Conservation (phyloP, 2,329 filamentous ascomycete genomes). For the Fusarium sp. region DNA sequence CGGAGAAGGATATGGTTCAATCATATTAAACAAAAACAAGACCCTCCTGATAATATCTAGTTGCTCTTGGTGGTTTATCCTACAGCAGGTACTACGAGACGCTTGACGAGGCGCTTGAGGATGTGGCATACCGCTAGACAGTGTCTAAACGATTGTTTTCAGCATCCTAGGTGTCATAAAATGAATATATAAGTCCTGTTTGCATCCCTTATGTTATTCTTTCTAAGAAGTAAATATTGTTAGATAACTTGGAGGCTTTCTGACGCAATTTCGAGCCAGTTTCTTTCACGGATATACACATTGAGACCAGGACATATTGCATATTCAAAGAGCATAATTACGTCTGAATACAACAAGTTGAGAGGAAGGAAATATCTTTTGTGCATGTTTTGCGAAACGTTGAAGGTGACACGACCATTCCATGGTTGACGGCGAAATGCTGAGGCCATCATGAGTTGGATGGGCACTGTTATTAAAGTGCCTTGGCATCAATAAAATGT, state of each 20-base stretch:
- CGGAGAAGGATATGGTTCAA: not conserved
- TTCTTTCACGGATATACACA: not conserved
- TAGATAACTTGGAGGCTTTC: too few species aligned
- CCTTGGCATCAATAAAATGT: not conserved
- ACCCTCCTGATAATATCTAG: not conserved
- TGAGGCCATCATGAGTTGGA: conserved; percentile 10
- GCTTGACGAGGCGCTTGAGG: not conserved
- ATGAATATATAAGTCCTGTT: not conserved
- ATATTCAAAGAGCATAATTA: not conserved
- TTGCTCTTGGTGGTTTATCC: not conserved
- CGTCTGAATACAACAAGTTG: not conserved
- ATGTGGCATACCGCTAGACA: not conserved
- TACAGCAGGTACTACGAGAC: not conserved
- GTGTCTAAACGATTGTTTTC: not conserved
- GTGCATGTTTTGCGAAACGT: not conserved
- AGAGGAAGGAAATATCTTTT: not conserved
- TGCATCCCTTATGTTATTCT: not conserved
- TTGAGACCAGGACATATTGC: not conserved
- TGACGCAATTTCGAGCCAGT: not conserved
- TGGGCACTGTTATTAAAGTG: not conserved
- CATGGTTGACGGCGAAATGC: not conserved
- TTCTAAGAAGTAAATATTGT: not conserved
- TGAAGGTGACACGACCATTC: not conserved
- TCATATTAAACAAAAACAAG: not conserved
- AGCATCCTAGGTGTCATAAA: too few species aligned